Percentiles rank a stretch among this genome's conserved stretches.
Evolutionary conservation across 2,329 filamentous ascomycete species (phyloP).

Genomic region (Stagonosporopsis rhizophila): DNA sequence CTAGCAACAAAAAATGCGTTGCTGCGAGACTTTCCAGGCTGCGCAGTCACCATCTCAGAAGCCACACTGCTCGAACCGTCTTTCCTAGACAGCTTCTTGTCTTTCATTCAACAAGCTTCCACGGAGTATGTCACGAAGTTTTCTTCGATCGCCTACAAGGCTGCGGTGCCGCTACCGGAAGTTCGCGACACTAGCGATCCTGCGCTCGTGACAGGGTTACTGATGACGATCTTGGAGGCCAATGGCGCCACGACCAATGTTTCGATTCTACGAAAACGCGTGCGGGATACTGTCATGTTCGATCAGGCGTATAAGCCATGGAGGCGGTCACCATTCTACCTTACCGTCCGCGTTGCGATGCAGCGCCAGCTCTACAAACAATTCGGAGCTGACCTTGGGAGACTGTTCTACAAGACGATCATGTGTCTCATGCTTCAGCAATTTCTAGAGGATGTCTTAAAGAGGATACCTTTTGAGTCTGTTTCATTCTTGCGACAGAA

Average conservation of each 20-base stretch:
- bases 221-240: conserved; percentile 67
- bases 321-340: conserved; percentile 68
- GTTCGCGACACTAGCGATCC: conserved; percentile 65
- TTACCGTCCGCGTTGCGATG: conserved; percentile 65
- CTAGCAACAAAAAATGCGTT: conserved; percentile 61
- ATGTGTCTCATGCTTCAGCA: conserved; percentile 58
- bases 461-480: conserved; percentile 45
- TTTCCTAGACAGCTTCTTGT: conserved; percentile 59
- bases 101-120: conserved; percentile 65
- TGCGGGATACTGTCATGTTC: conserved; percentile 69
- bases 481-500: conserved; percentile 58
- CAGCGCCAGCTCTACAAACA: conserved; percentile 59
- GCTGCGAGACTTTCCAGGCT: conserved; percentile 66
- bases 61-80: conserved; percentile 45
- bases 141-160: conserved; percentile 61
- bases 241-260: conserved; percentile 54
- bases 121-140: conserved; percentile 62
- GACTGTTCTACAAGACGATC: conserved; percentile 64
- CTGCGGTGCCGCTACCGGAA: conserved; percentile 58
- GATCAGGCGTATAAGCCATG: conserved; percentile 61
- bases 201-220: conserved; percentile 63
- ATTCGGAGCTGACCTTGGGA: conserved; percentile 53
- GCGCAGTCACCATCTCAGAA: conserved; percentile 57
- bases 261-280: conserved; percentile 60
- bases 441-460: conserved; percentile 54